Percentiles rank a stretch among this genome's conserved stretches.
Evolutionary conservation across 805 yeast species (phyloP).

Genomic region (Nakazawaea siamensis): DNA sequence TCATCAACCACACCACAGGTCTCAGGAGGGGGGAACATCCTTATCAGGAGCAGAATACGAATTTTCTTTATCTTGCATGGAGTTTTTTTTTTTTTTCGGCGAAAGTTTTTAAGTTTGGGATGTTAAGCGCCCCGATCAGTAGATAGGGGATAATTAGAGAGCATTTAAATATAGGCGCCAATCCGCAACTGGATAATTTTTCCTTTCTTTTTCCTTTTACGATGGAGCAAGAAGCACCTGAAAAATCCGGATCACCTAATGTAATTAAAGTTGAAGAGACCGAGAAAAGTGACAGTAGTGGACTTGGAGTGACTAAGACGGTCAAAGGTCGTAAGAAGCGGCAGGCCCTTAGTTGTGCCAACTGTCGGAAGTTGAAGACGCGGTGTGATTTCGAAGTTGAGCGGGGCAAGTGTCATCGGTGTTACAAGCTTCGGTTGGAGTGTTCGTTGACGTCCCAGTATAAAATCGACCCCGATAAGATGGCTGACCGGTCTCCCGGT

Average conservation of each 20-base stretch:
- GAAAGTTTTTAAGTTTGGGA: too few species aligned
- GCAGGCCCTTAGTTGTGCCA: constrained; percentile 32
- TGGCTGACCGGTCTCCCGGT: constrained; percentile 7
- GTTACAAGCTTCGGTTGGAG: constrained; percentile 34
- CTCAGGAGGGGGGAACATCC: too few species aligned
- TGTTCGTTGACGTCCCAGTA: constrained; percentile 37
- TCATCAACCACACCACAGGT: too few species aligned
- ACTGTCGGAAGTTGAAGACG: constrained; percentile 49
- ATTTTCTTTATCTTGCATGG: too few species aligned
- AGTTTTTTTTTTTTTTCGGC: too few species aligned
- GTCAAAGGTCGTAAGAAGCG: too few species aligned
- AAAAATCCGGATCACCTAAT: neutral
- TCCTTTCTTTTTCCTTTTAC: constrained; percentile 8
- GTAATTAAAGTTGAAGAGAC: too few species aligned
- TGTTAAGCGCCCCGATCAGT: too few species aligned
- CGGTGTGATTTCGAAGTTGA: constrained; percentile 44
- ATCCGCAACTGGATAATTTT: neutral
- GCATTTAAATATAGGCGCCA: neutral
- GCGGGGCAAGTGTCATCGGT: constrained; percentile 41
- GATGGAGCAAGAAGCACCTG: constrained; percentile 4
- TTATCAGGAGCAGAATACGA: too few species aligned
- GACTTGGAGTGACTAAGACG: too few species aligned
- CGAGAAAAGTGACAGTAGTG: constrained; percentile 1
- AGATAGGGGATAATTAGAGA: too few species aligned
- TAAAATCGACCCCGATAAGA: constrained; percentile 30